Evolutionary conservation across 495 filamentous ascomycete genomes (phyloP).

Genomic region (Lophiotrema nucula): DNA sequence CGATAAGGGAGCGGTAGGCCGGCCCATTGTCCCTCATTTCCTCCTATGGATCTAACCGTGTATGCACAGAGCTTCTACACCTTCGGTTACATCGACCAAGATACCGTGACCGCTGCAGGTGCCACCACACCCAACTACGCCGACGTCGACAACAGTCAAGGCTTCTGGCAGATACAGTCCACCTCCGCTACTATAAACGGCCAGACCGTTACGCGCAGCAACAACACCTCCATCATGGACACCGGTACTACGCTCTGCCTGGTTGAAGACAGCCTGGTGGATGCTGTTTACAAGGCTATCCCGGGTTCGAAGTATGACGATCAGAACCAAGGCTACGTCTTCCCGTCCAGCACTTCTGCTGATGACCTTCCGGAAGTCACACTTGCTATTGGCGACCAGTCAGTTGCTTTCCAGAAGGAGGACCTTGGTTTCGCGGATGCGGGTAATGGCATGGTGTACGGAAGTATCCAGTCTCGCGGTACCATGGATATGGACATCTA

Average conservation of each 20-base stretch:
- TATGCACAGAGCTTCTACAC: slow-evolving; percentile 64
- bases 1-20: slow-evolving; percentile 47
- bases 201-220: slow-evolving; percentile 52
- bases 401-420: slow-evolving; percentile 69
- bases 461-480: slow-evolving; percentile 74
- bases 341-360: slow-evolving; percentile 57
- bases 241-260: slow-evolving; percentile 75
- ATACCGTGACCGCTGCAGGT: slow-evolving; percentile 52
- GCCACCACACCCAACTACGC: slow-evolving; percentile 62
- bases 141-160: slow-evolving; percentile 63
- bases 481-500: slow-evolving; percentile 67
- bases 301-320: slow-evolving; percentile 63
- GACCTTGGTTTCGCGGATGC: slow-evolving; percentile 65
- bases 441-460: slow-evolving; percentile 62
- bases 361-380: slow-evolving; percentile 63
- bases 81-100: slow-evolving; percentile 73
- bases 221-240: slow-evolving; percentile 74
- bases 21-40: too few relatives aligned
- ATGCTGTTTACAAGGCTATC: slow-evolving; percentile 69
- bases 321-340: slow-evolving; percentile 65
- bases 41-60: not conserved
- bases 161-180: slow-evolving; percentile 72
- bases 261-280: slow-evolving; percentile 62
- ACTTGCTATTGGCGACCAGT: slow-evolving; percentile 64
- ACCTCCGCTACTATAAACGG: slow-evolving; percentile 60